Percentiles rank a stretch among this genome's conserved stretches.
phyloP scores from a whole-genome alignment of 768 basidiomycete species.

The Candolleomyces aberdarensis region DNA sequence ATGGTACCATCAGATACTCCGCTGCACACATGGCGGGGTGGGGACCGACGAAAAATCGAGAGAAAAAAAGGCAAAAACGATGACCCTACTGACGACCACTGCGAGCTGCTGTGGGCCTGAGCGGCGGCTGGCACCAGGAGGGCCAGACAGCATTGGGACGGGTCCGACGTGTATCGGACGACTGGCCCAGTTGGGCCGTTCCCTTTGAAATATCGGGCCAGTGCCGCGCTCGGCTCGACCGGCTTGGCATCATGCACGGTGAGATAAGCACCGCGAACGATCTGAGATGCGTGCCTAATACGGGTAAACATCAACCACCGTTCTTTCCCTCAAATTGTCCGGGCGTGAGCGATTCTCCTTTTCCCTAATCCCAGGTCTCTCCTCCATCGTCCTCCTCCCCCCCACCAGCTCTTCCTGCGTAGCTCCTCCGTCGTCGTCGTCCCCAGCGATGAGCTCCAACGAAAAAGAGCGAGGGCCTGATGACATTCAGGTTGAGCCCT shows the following conservation, averaged over 20 bases:
- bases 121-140: no score
- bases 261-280: not conserved
- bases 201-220: no score
- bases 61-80: no score
- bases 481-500: constrained; percentile 36
- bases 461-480: constrained; percentile 62
- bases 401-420: constrained; percentile 4
- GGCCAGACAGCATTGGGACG: no score
- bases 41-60: no score
- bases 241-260: constrained; percentile 9
- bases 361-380: not conserved
- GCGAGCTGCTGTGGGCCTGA: no score
- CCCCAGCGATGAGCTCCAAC: constrained; percentile 15
- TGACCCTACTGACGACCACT: no score
- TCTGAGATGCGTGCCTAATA: constrained; percentile 4
- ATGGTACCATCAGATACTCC: no score
- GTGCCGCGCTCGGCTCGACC: not conserved
- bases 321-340: constrained; percentile 12
- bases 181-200: no score
- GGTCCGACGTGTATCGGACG: not conserved
- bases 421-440: constrained; percentile 6
- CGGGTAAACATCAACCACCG: constrained; percentile 6
- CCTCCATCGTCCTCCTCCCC: constrained; percentile 1
- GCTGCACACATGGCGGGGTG: no score
- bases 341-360: not conserved